These are phyloP conservation scores for Suillus variegatus DNA, from an alignment of 768 basidiomycete genomes.

Conservation along the genomic window DNA sequence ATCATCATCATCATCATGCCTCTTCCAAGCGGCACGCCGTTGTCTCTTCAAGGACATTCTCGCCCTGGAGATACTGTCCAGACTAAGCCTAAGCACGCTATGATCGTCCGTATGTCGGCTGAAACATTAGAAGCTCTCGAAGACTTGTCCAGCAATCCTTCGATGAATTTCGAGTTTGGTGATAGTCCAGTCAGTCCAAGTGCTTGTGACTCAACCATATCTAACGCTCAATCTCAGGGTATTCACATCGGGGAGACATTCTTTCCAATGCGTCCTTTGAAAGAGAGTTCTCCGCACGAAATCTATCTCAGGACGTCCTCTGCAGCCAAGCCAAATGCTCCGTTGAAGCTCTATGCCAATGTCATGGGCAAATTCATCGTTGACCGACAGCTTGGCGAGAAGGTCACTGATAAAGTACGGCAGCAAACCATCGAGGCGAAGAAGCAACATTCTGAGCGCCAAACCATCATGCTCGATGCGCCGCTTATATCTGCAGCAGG, in stretches of 20 bases:
- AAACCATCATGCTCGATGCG: conserved; percentile 42
- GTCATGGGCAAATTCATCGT: conserved; percentile 74
- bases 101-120: conserved; percentile 74
- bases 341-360: conserved; percentile 73
- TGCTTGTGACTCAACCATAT: neutral
- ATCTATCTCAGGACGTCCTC: conserved; percentile 69
- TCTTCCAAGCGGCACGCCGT: conserved; percentile 53
- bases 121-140: conserved; percentile 73
- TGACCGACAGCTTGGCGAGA: conserved; percentile 56
- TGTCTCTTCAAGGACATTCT: conserved; percentile 61
- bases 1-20: conserved; percentile 50
- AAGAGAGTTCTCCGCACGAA: conserved; percentile 64
- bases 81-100: conserved; percentile 68
- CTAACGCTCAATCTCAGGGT: conserved; percentile 42
- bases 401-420: conserved; percentile 46
- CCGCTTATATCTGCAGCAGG: conserved; percentile 32
- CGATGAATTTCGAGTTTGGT: conserved; percentile 64
- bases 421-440: conserved; percentile 46
- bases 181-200: conserved; percentile 51
- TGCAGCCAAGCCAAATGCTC: conserved; percentile 56
- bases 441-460: conserved; percentile 52
- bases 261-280: conserved; percentile 57
- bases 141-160: conserved; percentile 42
- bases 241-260: conserved; percentile 65
- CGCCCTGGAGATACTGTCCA: conserved; percentile 56